Base-by-base conservation (phyloP, 768 basidiomycete species). In the Postia placenta region DNA sequence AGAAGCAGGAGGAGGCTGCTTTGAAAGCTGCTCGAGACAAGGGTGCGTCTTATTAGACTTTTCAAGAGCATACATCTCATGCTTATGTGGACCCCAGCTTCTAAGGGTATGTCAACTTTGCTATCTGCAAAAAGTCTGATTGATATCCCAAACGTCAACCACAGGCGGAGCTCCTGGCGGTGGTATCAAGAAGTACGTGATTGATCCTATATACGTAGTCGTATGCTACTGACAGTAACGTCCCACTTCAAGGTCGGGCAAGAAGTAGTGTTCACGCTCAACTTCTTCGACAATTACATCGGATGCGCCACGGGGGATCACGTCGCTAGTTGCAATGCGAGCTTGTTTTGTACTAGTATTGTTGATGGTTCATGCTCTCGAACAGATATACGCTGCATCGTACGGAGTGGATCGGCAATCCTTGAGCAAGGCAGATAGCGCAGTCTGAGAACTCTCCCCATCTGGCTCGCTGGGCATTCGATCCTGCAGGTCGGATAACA, bases 131-230 rank as follows among this genome's bases (percentile, higher is more conserved):
- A 30, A 50, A 22, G 45, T 35, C 42, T 45, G 28, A 40, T 45
- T 27, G 43, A 49, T 24, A 55, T 52, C 50, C 25, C 52, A 48
- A 50, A 49, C 38, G 33, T 50, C 23, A 37, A 43, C 37, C 22
- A 24, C 62, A 88, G 88, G 78, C 53, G 87, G 87, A 19, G 71
- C 85, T 9, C 74, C 82, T 46, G 80, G 79, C 45, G 81, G 78
- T 38, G 87, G 90, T 22, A 89, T 92, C 75, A 91, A 92, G 79
- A 92, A 92, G 89, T 90, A 67, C 58, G 57, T 55, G n/a, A n/a
- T n/a, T 22, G 14, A 27, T 27, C 17, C 19, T 11, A 14, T 15
- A 14, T 12, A 24, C 14, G 7, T 20, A 1, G 23, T 46, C 45
- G 42, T 49, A 5, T 22, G 17, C 17, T 53, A 33, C 40, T 7